Conservation (phyloP, 1,284 basidiomycete species). For the Apiotrichum veenhuisii region DNA sequence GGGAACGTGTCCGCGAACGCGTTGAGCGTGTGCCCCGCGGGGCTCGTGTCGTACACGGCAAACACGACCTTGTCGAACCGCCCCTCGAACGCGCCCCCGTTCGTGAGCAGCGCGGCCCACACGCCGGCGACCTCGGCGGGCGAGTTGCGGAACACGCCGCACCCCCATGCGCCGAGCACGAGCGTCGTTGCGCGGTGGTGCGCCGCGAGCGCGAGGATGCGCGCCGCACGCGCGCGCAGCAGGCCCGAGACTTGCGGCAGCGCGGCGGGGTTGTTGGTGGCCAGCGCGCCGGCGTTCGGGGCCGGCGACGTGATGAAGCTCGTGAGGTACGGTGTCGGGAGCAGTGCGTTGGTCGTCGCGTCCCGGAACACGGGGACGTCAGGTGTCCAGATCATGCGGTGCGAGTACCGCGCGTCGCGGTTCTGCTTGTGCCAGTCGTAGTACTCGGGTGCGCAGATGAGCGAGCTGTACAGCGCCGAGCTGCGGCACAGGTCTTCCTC, state of each 20-base stretch:
- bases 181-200: slow-evolving; percentile 4
- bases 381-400: slow-evolving; percentile 17
- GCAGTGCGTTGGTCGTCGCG: not conserved
- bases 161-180: slow-evolving; percentile 22
- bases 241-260: not conserved
- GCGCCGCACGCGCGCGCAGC: slow-evolving; percentile 11
- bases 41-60: slow-evolving; percentile 11
- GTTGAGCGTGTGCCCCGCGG: not conserved
- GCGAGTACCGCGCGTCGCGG: slow-evolving; percentile 14
- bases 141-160: slow-evolving; percentile 19
- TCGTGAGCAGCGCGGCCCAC: slow-evolving; percentile 6
- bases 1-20: slow-evolving; percentile 6
- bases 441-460: slow-evolving; percentile 3
- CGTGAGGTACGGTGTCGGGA: slow-evolving; percentile 1
- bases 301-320: slow-evolving; percentile 14
- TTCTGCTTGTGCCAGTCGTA: slow-evolving; percentile 9
- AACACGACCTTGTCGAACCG: slow-evolving; percentile 12
- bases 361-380: slow-evolving; percentile 14
- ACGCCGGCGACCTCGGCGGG: slow-evolving; percentile 6
- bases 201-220: slow-evolving; percentile 12
- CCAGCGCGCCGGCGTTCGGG: slow-evolving; percentile 12
- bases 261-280: not conserved
- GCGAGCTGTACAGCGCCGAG: slow-evolving; percentile 15
- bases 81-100: slow-evolving; percentile 4
- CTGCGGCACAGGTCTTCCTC: slow-evolving; percentile 20